A percentile compares a stretch with the other conserved stretches of the same genome.
phyloP scores from a whole-genome alignment of 1,284 basidiomycete genomes.

The Puccinia polysora region DNA sequence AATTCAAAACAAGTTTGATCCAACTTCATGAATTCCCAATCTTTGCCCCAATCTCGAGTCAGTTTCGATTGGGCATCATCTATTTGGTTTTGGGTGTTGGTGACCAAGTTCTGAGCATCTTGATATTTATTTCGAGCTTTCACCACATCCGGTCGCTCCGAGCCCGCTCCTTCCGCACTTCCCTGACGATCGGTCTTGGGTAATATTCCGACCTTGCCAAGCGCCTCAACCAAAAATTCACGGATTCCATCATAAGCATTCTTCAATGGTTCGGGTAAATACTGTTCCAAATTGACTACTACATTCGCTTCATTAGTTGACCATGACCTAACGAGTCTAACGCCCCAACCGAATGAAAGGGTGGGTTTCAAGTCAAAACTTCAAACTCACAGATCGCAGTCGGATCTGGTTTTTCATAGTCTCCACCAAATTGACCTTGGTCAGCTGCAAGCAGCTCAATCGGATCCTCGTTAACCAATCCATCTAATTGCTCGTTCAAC shows the following conservation, averaged over 20 bases:
- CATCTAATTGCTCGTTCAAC: slow-evolving; percentile 19
- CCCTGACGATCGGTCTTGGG: slow-evolving; percentile 28
- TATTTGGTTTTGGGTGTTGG: slow-evolving; percentile 60
- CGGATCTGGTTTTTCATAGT: background rate
- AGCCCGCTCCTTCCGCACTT: background rate
- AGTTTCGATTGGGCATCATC: slow-evolving; percentile 58
- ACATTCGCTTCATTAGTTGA: slow-evolving; percentile 39
- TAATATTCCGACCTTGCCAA: slow-evolving; percentile 66
- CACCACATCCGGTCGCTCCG: slow-evolving; percentile 48
- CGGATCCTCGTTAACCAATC: slow-evolving; percentile 29
- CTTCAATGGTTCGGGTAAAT: slow-evolving; percentile 76
- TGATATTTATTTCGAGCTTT: slow-evolving; percentile 59
- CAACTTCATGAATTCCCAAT: slow-evolving; percentile 94
- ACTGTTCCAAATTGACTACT: slow-evolving; percentile 78
- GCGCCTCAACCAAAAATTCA: slow-evolving; percentile 62
- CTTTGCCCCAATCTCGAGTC: slow-evolving; percentile 67
- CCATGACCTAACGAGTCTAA: background rate
- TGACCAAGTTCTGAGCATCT: slow-evolving; percentile 56
- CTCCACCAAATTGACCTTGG: slow-evolving; percentile 7
- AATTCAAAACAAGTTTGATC: slow-evolving; percentile 74
- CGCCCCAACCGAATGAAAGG: background rate
- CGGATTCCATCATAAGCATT: slow-evolving; percentile 71
- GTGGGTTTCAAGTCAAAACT: background rate
- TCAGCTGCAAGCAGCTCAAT: slow-evolving; percentile 30
- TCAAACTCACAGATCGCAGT: slow-evolving; percentile 44